Conservation (phyloP, 2,329 filamentous ascomycete genomes). For the Aspergillus sp. region DNA sequence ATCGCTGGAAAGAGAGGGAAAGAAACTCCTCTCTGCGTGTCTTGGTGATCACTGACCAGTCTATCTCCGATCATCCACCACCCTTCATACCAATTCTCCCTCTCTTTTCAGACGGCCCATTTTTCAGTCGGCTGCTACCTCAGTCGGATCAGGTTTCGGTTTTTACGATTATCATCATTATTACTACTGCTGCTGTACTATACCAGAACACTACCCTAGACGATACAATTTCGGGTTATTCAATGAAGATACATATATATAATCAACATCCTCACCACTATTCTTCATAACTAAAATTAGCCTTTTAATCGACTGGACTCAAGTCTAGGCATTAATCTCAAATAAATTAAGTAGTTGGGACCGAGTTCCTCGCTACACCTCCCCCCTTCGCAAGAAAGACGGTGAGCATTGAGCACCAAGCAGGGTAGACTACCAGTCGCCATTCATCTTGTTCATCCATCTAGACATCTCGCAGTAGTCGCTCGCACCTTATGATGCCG, state of each 20-base stretch:
- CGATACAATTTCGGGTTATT: constrained; percentile 7
- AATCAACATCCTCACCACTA: not conserved
- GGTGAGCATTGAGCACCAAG: not conserved
- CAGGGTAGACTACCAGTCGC: too few relatives aligned
- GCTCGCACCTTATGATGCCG: too few relatives aligned
- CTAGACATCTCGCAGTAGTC: not conserved
- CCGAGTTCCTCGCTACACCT: not conserved
- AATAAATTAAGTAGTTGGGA: not conserved
- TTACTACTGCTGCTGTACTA: constrained; percentile 1
- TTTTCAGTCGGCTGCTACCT: not conserved
- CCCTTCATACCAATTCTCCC: not conserved
- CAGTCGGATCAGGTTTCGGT: not conserved
- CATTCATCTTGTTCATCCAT: not conserved
- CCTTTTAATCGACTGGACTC: not conserved
- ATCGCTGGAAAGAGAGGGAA: constrained; percentile 1
- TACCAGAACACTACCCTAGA: constrained; percentile 1
- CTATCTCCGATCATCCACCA: not conserved
- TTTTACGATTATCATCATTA: not conserved
- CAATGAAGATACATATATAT: not conserved
- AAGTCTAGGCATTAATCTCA: not conserved
- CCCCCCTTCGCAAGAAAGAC: not conserved
- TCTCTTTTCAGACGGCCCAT: not conserved
- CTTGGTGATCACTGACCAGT: constrained; percentile 4
- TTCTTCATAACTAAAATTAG: not conserved
- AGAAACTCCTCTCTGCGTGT: constrained; percentile 1